Evolutionary conservation across 345 rosid genomes (phyloP).

Genomic region (Brassica juncea): DNA sequence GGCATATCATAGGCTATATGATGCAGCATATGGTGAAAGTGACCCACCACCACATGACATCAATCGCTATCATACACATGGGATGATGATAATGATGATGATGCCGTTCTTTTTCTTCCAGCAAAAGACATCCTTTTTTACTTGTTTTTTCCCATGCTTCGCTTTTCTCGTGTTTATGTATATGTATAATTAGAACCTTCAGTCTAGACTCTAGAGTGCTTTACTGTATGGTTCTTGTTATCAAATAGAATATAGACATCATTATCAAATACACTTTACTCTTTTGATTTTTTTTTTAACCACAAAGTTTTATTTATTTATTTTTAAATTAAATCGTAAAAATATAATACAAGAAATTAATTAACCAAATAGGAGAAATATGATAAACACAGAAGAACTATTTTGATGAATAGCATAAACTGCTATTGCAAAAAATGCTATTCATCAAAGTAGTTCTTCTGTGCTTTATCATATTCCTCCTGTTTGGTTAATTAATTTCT

Average conservation of each 20-base stretch:
- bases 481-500: too few relatives aligned
- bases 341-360: too few relatives aligned
- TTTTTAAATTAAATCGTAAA: too few relatives aligned
- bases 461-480: too few relatives aligned
- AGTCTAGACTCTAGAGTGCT: background rate
- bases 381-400: too few relatives aligned
- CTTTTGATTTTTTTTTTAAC: background rate
- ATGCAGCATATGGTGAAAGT: conserved; percentile 16
- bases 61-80: conserved; percentile 37
- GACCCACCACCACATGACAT: conserved; percentile 40
- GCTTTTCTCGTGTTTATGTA: background rate
- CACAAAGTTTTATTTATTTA: too few relatives aligned
- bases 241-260: background rate
- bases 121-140: conserved; percentile 30
- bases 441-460: too few relatives aligned
- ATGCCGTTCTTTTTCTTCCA: conserved; percentile 28
- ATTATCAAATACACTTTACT: background rate
- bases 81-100: conserved; percentile 26
- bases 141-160: background rate
- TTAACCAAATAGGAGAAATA: too few relatives aligned
- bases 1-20: background rate
- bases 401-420: too few relatives aligned
- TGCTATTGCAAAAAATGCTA: too few relatives aligned
- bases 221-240: conserved; percentile 5
- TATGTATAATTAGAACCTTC: background rate